Conservation (phyloP, 2,329 filamentous ascomycete genomes). For the Colletotrichum sp. region DNA sequence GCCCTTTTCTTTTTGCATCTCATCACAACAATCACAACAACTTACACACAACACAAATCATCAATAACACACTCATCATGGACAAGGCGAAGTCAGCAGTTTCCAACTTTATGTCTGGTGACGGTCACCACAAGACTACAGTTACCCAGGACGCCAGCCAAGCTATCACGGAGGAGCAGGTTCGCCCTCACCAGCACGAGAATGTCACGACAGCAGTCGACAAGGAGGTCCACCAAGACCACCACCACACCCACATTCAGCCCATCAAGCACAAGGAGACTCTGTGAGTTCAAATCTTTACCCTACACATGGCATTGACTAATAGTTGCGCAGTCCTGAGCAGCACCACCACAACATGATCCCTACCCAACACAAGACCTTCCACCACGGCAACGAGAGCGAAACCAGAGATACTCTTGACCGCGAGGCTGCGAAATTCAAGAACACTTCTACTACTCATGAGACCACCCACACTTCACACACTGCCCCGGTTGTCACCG, state of each 20-base stretch:
- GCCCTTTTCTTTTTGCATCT: neutral
- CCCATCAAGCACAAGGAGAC: constrained; percentile 50
- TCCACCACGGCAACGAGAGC: constrained; percentile 63
- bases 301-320: neutral
- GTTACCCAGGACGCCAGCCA: constrained; percentile 70
- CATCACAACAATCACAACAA: neutral
- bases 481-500: constrained; percentile 27
- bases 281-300: constrained; percentile 43
- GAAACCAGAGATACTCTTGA: constrained; percentile 52
- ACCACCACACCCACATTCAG: constrained; percentile 74
- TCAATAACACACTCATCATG: constrained; percentile 46
- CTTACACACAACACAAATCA: neutral
- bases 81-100: constrained; percentile 69
- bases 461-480: constrained; percentile 30
- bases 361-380: constrained; percentile 63
- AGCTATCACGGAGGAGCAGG: constrained; percentile 63
- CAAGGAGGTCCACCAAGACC: constrained; percentile 73
- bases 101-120: constrained; percentile 62
- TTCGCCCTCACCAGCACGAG: constrained; percentile 66
- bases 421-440: constrained; percentile 48
- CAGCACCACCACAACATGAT: constrained; percentile 65
- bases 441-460: constrained; percentile 31
- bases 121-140: constrained; percentile 72
- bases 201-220: constrained; percentile 67
- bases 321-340: constrained; percentile 50